Evolutionary conservation across 2,329 filamentous ascomycete genomes (phyloP).

Genomic region (Monascus ruber): DNA sequence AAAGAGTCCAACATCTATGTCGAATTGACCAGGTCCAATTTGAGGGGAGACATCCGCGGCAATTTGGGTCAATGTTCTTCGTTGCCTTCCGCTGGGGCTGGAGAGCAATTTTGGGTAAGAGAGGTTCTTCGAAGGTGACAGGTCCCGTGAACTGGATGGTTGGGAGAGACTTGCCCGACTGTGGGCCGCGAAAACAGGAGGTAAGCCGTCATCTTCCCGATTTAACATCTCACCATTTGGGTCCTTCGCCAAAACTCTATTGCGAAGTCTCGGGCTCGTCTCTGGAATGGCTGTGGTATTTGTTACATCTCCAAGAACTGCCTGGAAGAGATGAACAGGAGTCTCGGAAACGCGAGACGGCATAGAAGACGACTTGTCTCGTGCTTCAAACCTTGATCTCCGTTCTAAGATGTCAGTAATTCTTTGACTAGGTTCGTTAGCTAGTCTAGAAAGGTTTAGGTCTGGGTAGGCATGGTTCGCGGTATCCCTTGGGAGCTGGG

Average conservation of each 20-base stretch:
- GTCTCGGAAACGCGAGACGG: slow-evolving; percentile 30
- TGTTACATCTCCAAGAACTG: slow-evolving; percentile 13
- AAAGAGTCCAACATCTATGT: slow-evolving; percentile 26
- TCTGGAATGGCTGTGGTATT: slow-evolving; percentile 27
- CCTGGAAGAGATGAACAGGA: slow-evolving; percentile 19
- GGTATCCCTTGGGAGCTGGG: slow-evolving; percentile 2
- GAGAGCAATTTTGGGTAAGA: slow-evolving; percentile 21
- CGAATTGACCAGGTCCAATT: slow-evolving; percentile 18
- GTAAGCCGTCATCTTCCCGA: slow-evolving; percentile 28
- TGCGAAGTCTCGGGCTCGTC: slow-evolving; percentile 22
- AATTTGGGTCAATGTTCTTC: slow-evolving; percentile 30
- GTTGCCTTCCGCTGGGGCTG: slow-evolving; percentile 27
- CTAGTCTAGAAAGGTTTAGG: too few relatives aligned
- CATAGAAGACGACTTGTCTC: slow-evolving; percentile 25
- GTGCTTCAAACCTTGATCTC: slow-evolving; percentile 4
- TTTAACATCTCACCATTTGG: slow-evolving; percentile 14
- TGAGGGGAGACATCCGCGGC: slow-evolving; percentile 31
- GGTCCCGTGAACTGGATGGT: slow-evolving; percentile 9
- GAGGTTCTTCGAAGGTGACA: slow-evolving; percentile 15
- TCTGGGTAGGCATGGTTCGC: background rate
- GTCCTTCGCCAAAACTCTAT: slow-evolving; percentile 12
- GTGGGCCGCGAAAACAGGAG: slow-evolving; percentile 16
- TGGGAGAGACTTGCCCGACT: slow-evolving; percentile 11
- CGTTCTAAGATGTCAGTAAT: slow-evolving; percentile 2
- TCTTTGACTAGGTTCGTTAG: background rate